Conservation (phyloP, 768 basidiomycete genomes). For the Rhizopogon vinicolor region DNA sequence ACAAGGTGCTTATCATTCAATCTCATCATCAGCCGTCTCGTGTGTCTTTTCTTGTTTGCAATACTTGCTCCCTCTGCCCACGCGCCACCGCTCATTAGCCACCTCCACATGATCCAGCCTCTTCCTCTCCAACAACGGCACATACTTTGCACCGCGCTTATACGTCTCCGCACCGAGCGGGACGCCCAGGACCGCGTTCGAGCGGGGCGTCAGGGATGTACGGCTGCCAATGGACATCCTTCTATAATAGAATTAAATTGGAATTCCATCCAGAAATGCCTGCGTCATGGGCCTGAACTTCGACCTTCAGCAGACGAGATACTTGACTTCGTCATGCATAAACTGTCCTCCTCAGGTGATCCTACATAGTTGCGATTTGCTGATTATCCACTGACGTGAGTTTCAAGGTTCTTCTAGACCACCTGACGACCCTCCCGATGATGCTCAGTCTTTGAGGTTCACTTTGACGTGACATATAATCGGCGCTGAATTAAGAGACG, state of each 20-base stretch:
- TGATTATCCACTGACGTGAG: too few species aligned
- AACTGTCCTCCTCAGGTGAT: too few species aligned
- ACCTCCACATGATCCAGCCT: slow-evolving; percentile 68
- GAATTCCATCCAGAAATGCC: background rate
- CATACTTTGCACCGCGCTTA: slow-evolving; percentile 58
- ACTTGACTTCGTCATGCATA: too few species aligned
- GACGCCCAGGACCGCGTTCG: slow-evolving; percentile 35
- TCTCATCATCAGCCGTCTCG: slow-evolving; percentile 5
- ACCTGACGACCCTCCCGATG: too few species aligned
- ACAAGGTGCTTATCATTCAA: background rate
- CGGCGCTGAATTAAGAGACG: too few species aligned
- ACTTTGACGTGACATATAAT: too few species aligned
- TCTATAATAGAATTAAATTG: too few species aligned
- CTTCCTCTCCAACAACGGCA: slow-evolving; percentile 60
- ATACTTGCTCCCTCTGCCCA: slow-evolving; percentile 51
- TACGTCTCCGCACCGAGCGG: slow-evolving; percentile 71
- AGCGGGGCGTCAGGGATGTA: slow-evolving; percentile 15
- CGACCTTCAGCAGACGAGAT: too few species aligned
- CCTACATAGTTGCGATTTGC: too few species aligned
- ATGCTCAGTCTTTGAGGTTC: too few species aligned
- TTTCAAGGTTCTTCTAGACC: too few species aligned
- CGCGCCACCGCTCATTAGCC: slow-evolving; percentile 75
- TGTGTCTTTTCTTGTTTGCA: background rate
- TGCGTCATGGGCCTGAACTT: too few species aligned
- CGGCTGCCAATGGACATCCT: slow-evolving; percentile 1